Percentiles rank a stretch among this genome's conserved stretches.
phyloP scores from a whole-genome alignment of 495 filamentous ascomycete genomes.

The Trichoderma gamsii region DNA sequence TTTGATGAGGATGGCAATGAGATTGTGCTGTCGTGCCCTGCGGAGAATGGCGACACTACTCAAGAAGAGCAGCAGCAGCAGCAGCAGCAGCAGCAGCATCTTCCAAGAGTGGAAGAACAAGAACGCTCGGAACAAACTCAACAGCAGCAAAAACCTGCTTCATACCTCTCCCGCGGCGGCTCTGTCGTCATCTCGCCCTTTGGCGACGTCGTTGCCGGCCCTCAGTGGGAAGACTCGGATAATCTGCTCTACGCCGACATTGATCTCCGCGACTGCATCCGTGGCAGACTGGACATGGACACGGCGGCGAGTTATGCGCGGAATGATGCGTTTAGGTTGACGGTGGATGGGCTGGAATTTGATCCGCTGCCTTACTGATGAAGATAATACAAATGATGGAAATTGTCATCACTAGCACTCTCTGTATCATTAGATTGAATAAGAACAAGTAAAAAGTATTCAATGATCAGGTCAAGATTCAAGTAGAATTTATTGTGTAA shows the following conservation, averaged over 20 bases:
- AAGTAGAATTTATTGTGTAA: too few relatives aligned
- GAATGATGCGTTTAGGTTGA: slow-evolving; percentile 74
- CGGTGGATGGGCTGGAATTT: slow-evolving; percentile 66
- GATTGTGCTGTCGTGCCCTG: slow-evolving; percentile 24
- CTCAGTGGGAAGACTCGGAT: slow-evolving; percentile 73
- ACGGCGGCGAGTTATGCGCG: slow-evolving; percentile 72
- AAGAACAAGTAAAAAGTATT: too few relatives aligned
- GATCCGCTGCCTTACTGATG: slow-evolving; percentile 58
- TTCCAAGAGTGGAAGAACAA: background rate
- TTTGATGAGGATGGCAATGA: slow-evolving; percentile 34
- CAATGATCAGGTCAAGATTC: too few relatives aligned
- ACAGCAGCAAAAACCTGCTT: slow-evolving; percentile 20
- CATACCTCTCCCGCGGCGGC: slow-evolving; percentile 64
- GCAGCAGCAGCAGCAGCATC: background rate
- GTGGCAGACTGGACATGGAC: slow-evolving; percentile 57
- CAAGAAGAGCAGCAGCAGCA: background rate
- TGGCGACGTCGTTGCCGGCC: slow-evolving; percentile 71
- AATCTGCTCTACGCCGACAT: slow-evolving; percentile 43
- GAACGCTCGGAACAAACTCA: background rate
- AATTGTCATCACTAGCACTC: too few relatives aligned
- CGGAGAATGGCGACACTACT: background rate
- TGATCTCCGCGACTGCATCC: slow-evolving; percentile 47
- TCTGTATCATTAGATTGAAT: too few relatives aligned
- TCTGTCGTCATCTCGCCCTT: slow-evolving; percentile 75
- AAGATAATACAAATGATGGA: background rate